Conservation (phyloP, 352 stramenopile genomes). For the Thalassiosira ordinaria region DNA sequence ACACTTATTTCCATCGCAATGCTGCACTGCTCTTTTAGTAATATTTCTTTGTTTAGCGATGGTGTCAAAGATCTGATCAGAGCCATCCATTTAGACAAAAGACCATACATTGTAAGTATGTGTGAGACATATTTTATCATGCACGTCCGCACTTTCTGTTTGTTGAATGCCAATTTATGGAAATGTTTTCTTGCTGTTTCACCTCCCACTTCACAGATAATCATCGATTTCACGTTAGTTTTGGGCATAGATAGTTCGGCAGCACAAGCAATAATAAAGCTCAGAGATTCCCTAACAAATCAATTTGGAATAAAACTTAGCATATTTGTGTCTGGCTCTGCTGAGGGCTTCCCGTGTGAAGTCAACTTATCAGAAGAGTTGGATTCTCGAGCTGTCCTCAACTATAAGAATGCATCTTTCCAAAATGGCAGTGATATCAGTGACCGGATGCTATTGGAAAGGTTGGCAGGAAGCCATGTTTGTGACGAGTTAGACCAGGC, state of each 20-base stretch:
- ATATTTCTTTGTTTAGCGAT: conserved; percentile 90
- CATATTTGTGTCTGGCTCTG: conserved; percentile 75
- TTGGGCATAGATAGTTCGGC: conserved; percentile 88
- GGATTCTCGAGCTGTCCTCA: conserved; percentile 10
- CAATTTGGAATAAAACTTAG: conserved; percentile 64
- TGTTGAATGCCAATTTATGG: too few relatives aligned
- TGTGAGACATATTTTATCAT: too few relatives aligned
- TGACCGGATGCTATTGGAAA: conserved; percentile 1
- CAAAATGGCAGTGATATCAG: not conserved
- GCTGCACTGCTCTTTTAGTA: conserved; percentile 87
- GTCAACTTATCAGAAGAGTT: conserved; percentile 66
- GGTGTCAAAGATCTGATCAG: conserved; percentile 86
- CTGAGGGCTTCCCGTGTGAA: conserved; percentile 76
- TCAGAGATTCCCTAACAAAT: conserved; percentile 65
- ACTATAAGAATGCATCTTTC: conserved; percentile 3
- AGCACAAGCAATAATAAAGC: conserved; percentile 76
- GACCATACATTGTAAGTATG: conserved; percentile 77
- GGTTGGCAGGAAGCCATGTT: conserved; percentile 42
- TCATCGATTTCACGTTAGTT: conserved; percentile 92
- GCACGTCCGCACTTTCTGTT: too few relatives aligned
- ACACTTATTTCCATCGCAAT: not conserved
- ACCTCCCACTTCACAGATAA: too few relatives aligned
- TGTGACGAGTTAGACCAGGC: conserved; percentile 72
- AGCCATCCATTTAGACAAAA: conserved; percentile 46
- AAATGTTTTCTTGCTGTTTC: too few relatives aligned